Evolutionary conservation across 805 yeast genomes (phyloP).

Genomic region (Spathaspora hagerdaliae): DNA sequence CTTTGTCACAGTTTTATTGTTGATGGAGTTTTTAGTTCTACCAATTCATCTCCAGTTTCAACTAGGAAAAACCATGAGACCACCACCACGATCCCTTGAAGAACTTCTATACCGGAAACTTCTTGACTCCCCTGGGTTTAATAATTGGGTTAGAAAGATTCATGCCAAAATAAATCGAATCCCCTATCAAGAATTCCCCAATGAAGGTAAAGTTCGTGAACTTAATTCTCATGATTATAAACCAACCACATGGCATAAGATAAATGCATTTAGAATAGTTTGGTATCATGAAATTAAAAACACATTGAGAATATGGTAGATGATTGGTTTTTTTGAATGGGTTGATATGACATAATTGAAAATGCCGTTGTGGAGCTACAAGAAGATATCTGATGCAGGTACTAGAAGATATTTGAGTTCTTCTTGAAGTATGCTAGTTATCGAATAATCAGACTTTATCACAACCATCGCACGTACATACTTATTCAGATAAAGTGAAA

Average conservation of each 20-base stretch:
- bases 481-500: no score
- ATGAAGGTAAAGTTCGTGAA: conserved; percentile 12
- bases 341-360: background rate
- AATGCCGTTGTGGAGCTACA: no score
- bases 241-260: conserved; percentile 53
- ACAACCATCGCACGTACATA: no score
- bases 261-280: conserved; percentile 56
- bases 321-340: background rate
- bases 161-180: conserved; percentile 64
- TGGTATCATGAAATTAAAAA: conserved; percentile 60
- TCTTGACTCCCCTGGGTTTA: conserved; percentile 55
- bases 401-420: no score
- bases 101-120: conserved; percentile 44
- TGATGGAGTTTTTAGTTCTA: no score
- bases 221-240: conserved; percentile 24
- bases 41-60: no score
- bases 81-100: conserved; percentile 34
- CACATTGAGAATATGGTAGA: conserved; percentile 42
- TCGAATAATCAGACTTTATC: no score
- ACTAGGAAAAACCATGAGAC: conserved; percentile 7
- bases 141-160: conserved; percentile 56
- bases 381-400: conserved; percentile 7
- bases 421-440: no score
- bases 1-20: no score
- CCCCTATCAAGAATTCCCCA: conserved; percentile 36